A percentile compares a stretch with the other conserved stretches of the same genome.
phyloP scores from a whole-genome alignment of 257 asterid species.

The Nicotiana tabacum region DNA sequence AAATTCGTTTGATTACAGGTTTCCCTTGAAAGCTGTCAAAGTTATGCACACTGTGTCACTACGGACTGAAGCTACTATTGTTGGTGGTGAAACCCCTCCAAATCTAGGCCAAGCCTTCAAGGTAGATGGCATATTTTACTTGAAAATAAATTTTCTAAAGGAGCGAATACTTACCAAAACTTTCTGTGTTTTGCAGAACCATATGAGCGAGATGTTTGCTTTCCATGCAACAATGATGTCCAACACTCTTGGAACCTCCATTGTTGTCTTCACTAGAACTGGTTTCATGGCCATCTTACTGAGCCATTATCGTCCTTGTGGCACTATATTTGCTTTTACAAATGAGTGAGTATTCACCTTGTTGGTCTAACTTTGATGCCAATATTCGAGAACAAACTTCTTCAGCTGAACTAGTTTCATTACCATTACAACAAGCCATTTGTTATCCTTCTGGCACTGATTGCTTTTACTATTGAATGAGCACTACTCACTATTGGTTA shows the following conservation, averaged over 20 bases:
- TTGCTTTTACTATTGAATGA: background rate
- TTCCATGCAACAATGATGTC: slow-evolving; percentile 98
- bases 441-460: background rate
- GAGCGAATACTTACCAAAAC: slow-evolving; percentile 5
- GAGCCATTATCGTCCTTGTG: slow-evolving; percentile 94
- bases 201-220: slow-evolving; percentile 98
- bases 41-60: slow-evolving; percentile 96
- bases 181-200: slow-evolving; percentile 59
- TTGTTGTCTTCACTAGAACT: slow-evolving; percentile 84
- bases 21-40: slow-evolving; percentile 89
- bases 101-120: slow-evolving; percentile 87
- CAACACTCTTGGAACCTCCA: slow-evolving; percentile 89
- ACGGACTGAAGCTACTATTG: slow-evolving; percentile 82
- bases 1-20: slow-evolving; percentile 18
- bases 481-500: background rate
- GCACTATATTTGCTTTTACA: slow-evolving; percentile 94
- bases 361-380: background rate
- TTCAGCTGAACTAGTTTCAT: slow-evolving; percentile 1
- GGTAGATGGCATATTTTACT: slow-evolving; percentile 25
- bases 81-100: slow-evolving; percentile 61
- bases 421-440: background rate
- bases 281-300: slow-evolving; percentile 94
- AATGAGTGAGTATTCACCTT: slow-evolving; percentile 63
- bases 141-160: background rate
- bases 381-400: background rate